These are phyloP conservation scores for Colletotrichum liriopes DNA, from an alignment of 2,329 filamentous ascomycete genomes.

Conservation along the genomic window DNA sequence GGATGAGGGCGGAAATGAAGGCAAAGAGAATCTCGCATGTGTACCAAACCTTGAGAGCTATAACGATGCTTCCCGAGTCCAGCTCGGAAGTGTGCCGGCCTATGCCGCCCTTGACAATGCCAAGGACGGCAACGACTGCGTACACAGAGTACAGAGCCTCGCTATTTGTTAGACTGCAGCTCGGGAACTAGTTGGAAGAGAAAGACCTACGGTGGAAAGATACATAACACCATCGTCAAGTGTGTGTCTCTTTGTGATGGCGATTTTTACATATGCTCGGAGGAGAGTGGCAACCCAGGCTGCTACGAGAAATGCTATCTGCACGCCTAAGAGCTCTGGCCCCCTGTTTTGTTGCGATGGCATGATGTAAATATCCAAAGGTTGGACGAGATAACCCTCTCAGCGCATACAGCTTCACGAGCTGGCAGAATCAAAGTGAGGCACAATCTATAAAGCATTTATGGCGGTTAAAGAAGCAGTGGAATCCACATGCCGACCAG, in stretches of 20 bases:
- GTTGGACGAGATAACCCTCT: not conserved
- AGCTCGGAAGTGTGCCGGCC: conserved; percentile 47
- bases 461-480: not conserved
- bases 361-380: not conserved
- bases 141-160: conserved; percentile 54
- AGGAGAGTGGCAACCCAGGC: conserved; percentile 56
- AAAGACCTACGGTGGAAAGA: conserved; percentile 57
- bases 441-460: not conserved
- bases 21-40: conserved; percentile 57
- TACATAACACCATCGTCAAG: conserved; percentile 65
- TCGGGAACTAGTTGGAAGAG: not conserved
- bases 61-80: not conserved
- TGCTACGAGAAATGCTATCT: conserved; percentile 49
- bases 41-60: conserved; percentile 53
- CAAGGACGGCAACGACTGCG: conserved; percentile 51
- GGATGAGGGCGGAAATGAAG: conserved; percentile 54
- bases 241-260: conserved; percentile 58
- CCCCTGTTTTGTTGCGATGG: not conserved
- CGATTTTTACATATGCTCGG: conserved; percentile 60
- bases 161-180: not conserved
- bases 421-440: not conserved
- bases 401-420: not conserved
- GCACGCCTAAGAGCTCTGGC: conserved; percentile 16
- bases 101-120: conserved; percentile 49
- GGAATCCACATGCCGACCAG: too few relatives aligned